A percentile compares a stretch with the other conserved stretches of the same genome.
phyloP scores from a whole-genome alignment of 306 rosid species.

The Inga laurina region DNA sequence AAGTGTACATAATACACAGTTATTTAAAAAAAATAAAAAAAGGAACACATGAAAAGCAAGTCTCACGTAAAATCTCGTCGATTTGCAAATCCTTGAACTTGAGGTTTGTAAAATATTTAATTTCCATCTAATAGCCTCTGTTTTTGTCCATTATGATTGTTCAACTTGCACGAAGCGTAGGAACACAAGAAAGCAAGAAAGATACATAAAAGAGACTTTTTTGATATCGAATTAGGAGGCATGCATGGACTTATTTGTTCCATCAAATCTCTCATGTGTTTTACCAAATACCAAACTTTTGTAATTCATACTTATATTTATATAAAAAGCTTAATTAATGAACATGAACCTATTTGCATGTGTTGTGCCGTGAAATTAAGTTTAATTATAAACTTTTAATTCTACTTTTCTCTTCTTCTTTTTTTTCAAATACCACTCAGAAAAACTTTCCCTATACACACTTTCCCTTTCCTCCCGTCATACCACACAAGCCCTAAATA shows the following conservation, averaged over 20 bases:
- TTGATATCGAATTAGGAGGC: not conserved
- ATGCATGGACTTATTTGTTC: conserved; percentile 7
- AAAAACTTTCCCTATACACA: too few species aligned
- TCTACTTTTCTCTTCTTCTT: too few species aligned
- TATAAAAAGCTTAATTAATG: not conserved
- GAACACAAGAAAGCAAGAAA: conserved; percentile 32
- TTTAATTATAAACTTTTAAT: too few species aligned
- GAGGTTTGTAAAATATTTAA: not conserved
- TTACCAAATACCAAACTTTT: not conserved
- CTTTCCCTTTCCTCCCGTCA: too few species aligned
- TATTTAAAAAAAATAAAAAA: not conserved
- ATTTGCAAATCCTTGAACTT: not conserved
- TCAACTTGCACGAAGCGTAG: conserved; percentile 62
- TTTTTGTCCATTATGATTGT: conserved; percentile 24
- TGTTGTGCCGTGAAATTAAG: conserved; percentile 36
- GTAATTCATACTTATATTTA: not conserved
- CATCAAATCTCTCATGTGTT: conserved; percentile 6
- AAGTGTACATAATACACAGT: not conserved
- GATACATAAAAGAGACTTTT: not conserved
- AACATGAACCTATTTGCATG: conserved; percentile 23
- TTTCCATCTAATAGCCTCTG: not conserved
- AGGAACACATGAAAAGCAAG: not conserved
- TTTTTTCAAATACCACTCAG: too few species aligned
- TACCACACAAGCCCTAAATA: too few species aligned
- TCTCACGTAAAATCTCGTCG: not conserved